These are phyloP conservation scores for Dactylonectria estremocensis DNA, from an alignment of 2,329 filamentous ascomycete genomes.

Conservation along the genomic window DNA sequence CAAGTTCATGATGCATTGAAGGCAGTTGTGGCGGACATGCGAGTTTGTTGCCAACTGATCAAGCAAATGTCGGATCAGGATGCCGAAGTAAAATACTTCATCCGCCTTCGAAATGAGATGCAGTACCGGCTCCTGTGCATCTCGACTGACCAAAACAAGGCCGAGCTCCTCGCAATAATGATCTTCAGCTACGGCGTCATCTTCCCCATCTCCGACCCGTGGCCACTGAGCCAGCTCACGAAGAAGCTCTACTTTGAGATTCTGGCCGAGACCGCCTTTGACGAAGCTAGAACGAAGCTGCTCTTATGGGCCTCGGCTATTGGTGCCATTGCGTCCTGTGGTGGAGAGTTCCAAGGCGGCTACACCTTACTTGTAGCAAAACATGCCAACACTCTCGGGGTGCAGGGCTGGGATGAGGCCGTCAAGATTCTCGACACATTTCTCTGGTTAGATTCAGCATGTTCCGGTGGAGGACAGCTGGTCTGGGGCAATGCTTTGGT, in stretches of 20 bases:
- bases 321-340: neutral
- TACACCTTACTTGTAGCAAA: neutral
- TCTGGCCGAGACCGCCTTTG: neutral
- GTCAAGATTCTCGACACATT: neutral
- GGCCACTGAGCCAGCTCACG: neutral
- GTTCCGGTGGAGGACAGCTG: neutral
- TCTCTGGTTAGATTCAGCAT: neutral
- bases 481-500: neutral
- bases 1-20: neutral
- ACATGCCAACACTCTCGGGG: neutral
- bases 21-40: neutral
- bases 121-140: conserved; percentile 1
- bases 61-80: neutral
- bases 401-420: neutral
- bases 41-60: neutral
- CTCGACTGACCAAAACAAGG: neutral
- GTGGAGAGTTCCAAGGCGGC: neutral
- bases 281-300: neutral
- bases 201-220: neutral
- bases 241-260: conserved; percentile 5
- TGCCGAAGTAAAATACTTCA: neutral
- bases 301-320: neutral
- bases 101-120: conserved; percentile 3
- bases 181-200: conserved; percentile 3
- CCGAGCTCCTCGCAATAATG: neutral